Base-by-base conservation (phyloP, 2,329 filamentous ascomycete genomes). In the Dactylonectria estremocensis region DNA sequence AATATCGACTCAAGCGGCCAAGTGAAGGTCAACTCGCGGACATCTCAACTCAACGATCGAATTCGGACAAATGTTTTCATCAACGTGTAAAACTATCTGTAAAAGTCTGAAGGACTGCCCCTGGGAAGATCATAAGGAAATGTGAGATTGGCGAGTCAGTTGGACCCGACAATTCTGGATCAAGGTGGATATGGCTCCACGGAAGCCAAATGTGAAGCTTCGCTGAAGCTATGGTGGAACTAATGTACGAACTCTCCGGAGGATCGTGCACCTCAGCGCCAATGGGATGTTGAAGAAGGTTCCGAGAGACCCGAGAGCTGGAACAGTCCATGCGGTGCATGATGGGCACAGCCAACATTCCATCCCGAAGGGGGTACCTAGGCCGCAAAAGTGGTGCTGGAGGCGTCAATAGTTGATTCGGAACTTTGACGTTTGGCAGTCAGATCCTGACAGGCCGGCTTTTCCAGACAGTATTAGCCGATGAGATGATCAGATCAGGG, bases 121-220 rank as follows among this genome's bases (percentile, higher is more conserved):
- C 55, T 55, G 53, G 56, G 40, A 55, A 14, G 43, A 60, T 52
- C 45, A 22, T 22, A n/a, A 52, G 20, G 31, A 10, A 52, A 48
- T 49, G 22, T 10, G 57, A 61, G 63, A 61, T 61, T 61, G 49
- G 57, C 57, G 57, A 61, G 63, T 66, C 57, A 61, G 57, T 40
- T 16, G 49, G 48, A 55, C 40, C 55, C 49, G 37, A 64, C 31
- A 55, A 55, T 46, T 45, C 50, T 60, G 63, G 56, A 55, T 40
- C 35, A 54, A 20, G 56, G 63, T 66, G 63, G 63, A 46, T 57
- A 45, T 61, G 35, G 52, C 46, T 57, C 63, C 63, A 66, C 52
- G 63, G 37, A 50, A 33, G 18, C 50, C 55, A 49, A 52, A 53
- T 59, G 37, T 65, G 62, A 65, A 65, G 49, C 49, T 53, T 33